Evolutionary conservation across 1,284 basidiomycete species (phyloP), one percentile per base, ranked within the genome.

Genomic region (Ceratobasidium sp.): DNA sequence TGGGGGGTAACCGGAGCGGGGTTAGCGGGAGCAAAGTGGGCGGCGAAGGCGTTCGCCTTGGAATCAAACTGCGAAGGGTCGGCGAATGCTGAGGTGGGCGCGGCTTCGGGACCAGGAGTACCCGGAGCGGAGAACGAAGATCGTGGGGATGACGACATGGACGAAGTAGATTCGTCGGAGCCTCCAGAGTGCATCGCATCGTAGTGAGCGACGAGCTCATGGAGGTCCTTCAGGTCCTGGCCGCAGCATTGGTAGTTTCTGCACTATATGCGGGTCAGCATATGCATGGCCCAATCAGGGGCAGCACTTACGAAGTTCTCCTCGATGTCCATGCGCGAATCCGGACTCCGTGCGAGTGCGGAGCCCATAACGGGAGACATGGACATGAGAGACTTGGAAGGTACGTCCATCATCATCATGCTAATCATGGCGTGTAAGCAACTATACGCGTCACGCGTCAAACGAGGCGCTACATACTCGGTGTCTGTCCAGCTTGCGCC

Each of bases 61-160:
- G 71, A 74, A 39, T 74, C 71, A 54, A 74, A 74, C 54, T 73
- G 68, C 23, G 42, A 42, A 7, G 58, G 56, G 17, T 64, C 71
- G n/a, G 35, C 47, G 28, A 74, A 74, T 33, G 10, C 39, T 17
- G 23, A 28, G 31, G 47, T 45, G 23, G 69, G 56, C 15, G 69
- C 69, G 20, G 56, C 63, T 31, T 73, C 69, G 31, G 69, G 69
- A 8, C 69, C 69, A 10, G 69, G 69, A n/a, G 69, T 73, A 3
- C 69, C 71, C 58, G 71, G 71, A 31, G 71, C 71, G 71, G 71
- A 74, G 58, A 64, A 74, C 45, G 69, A 73, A 26, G 71, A 74
- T 63, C 71, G 71, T 5, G 71, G 71, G 13, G 69, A 73, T 63
- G 71, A 74, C 45, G 71, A n/a, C 71, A 74, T 74, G 31, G 60